These are phyloP conservation scores for Macrolepiota dolichaula DNA, from an alignment of 768 basidiomycete genomes.

Conservation along the genomic window DNA sequence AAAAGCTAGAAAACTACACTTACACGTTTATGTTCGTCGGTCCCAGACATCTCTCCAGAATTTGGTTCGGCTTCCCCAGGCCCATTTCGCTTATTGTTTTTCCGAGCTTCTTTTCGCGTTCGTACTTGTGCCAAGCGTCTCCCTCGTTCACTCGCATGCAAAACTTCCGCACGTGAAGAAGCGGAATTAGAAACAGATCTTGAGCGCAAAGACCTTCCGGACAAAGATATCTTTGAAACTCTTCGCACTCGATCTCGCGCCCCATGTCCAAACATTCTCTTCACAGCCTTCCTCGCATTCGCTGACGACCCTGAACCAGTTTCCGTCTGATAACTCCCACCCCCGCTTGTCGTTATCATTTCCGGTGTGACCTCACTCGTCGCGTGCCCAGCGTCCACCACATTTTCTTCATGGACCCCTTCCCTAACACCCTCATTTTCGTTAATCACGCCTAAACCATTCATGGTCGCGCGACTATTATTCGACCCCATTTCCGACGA, in stretches of 20 bases:
- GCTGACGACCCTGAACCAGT: neutral
- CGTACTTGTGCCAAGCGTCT: constrained; percentile 4
- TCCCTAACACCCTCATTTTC: constrained; percentile 8
- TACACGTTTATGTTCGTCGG: neutral
- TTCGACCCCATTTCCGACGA: neutral
- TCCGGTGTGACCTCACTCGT: neutral
- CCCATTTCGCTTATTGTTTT: neutral
- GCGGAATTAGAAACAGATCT: constrained; percentile 6
- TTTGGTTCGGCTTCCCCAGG: neutral
- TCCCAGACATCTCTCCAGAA: neutral
- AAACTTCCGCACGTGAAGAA: neutral
- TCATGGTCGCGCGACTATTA: neutral
- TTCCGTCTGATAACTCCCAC: neutral
- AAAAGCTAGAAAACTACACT: neutral
- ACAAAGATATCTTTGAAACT: neutral
- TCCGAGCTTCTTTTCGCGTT: neutral
- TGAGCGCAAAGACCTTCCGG: constrained; percentile 3
- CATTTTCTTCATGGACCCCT: constrained; percentile 3
- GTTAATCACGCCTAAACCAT: neutral
- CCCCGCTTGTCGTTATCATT: neutral
- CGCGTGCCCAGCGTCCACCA: neutral
- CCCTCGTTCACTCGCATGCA: constrained; percentile 11
- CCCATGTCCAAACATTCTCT: constrained; percentile 1
- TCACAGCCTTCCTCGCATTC: constrained; percentile 10
- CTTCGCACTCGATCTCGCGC: constrained; percentile 8